Evolutionary conservation across 78 protist species (phyloP).

Genomic region (Goniomonas avonlea): DNA sequence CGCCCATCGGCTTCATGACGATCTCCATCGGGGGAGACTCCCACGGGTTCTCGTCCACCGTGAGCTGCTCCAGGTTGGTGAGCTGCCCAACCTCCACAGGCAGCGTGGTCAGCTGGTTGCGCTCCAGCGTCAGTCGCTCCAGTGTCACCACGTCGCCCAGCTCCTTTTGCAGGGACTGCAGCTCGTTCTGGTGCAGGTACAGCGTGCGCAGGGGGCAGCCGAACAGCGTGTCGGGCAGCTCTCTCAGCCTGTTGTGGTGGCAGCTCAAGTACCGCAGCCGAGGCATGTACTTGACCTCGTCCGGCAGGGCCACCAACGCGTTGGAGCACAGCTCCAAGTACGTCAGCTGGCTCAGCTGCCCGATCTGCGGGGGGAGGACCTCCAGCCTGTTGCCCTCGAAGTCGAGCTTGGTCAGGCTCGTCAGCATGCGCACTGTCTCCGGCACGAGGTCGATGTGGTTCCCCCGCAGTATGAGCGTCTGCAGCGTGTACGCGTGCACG

Average conservation of each 20-base stretch:
- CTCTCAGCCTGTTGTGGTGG: neutral
- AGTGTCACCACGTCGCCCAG: neutral
- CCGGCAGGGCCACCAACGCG: neutral
- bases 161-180: neutral
- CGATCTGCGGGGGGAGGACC: neutral
- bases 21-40: neutral
- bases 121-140: neutral
- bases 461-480: constrained; percentile 4
- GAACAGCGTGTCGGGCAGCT: neutral
- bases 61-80: neutral
- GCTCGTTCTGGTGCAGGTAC: neutral
- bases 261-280: neutral
- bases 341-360: neutral
- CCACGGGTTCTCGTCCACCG: neutral
- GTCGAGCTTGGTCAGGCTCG: neutral
- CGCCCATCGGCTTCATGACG: neutral
- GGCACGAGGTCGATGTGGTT: neutral
- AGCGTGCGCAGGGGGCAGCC: constrained; percentile 8
- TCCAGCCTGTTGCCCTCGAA: constrained; percentile 1
- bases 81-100: neutral
- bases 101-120: neutral
- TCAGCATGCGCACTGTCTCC: neutral
- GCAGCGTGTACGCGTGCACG: neutral
- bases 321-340: neutral
- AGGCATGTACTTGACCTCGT: neutral